These are phyloP conservation scores for Podospora pseudocomata DNA, from an alignment of 495 filamentous ascomycete species.

Conservation along the genomic window DNA sequence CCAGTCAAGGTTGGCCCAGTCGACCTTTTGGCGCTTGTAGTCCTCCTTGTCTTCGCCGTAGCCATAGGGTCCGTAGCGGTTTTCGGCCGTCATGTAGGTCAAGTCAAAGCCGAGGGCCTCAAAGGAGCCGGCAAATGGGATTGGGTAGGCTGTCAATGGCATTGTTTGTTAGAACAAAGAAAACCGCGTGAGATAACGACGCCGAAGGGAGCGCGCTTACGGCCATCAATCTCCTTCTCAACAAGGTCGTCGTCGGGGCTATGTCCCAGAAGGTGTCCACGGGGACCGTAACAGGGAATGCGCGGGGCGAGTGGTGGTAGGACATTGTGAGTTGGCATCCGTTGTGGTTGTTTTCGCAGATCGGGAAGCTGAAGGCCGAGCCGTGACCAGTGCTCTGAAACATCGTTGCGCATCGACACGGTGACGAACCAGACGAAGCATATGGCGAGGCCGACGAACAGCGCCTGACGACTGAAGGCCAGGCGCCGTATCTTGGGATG, in stretches of 20 bases:
- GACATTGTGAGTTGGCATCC: slow-evolving; percentile 28
- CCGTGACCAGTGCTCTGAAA: slow-evolving; percentile 10
- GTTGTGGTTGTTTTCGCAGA: slow-evolving; percentile 14
- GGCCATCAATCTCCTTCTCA: slow-evolving; percentile 21
- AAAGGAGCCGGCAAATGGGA: slow-evolving; percentile 32
- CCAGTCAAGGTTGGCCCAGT: slow-evolving; percentile 73
- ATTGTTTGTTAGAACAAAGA: slow-evolving; percentile 19
- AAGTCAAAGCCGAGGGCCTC: slow-evolving; percentile 29
- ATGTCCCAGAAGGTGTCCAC: slow-evolving; percentile 27
- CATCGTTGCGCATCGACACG: slow-evolving; percentile 18
- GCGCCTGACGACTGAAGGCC: slow-evolving; percentile 21
- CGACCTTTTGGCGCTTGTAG: slow-evolving; percentile 52
- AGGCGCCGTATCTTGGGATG: slow-evolving; percentile 23
- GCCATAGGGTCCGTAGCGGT: slow-evolving; percentile 34
- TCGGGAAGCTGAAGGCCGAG: slow-evolving; percentile 13
- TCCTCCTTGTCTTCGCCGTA: slow-evolving; percentile 25
- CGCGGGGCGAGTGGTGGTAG: slow-evolving; percentile 24
- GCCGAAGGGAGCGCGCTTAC: slow-evolving; percentile 17
- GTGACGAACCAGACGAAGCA: slow-evolving; percentile 23
- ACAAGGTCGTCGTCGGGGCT: slow-evolving; percentile 32
- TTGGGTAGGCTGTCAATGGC: slow-evolving; percentile 24
- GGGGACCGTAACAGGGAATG: slow-evolving; percentile 29
- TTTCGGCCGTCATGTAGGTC: slow-evolving; percentile 28
- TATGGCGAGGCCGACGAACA: slow-evolving; percentile 20
- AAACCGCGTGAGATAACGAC: not conserved